phyloP scores from a whole-genome alignment of 768 basidiomycete species.

The Gloeostereum incarnatum region DNA sequence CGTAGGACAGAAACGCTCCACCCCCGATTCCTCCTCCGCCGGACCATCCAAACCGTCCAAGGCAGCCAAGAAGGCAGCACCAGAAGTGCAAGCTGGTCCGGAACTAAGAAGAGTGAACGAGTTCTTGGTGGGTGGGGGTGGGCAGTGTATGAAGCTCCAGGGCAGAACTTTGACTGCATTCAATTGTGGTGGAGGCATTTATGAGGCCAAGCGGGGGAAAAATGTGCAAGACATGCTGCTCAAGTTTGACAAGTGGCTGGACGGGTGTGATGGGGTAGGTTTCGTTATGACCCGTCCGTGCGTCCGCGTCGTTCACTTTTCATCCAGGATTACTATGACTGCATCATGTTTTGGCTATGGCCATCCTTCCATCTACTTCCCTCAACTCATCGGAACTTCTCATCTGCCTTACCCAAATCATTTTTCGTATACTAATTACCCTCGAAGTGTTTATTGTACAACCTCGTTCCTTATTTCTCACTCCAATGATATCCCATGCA shows the following conservation, averaged over 20 bases:
- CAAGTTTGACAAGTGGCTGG: not conserved
- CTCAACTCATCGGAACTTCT: too few species aligned
- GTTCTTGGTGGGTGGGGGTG: not conserved
- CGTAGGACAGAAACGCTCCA: not conserved
- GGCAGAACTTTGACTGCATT: not conserved
- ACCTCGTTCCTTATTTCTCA: too few species aligned
- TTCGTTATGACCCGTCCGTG: too few species aligned
- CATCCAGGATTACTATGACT: too few species aligned
- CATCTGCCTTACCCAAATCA: too few species aligned
- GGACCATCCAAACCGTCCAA: not conserved
- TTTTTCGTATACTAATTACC: too few species aligned
- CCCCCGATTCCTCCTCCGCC: not conserved
- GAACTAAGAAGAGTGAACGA: not conserved
- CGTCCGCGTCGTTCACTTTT: too few species aligned
- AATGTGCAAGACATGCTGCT: not conserved
- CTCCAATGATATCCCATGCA: too few species aligned
- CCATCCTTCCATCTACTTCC: too few species aligned
- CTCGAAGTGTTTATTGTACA: too few species aligned
- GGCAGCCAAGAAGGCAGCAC: not conserved
- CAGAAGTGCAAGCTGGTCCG: not conserved
- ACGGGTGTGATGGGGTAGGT: not conserved
- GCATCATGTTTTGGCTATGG: too few species aligned
- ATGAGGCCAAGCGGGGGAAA: not conserved
- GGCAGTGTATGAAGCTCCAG: not conserved
- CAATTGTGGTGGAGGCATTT: not conserved